Conservation (phyloP, 441 rosid genomes). For the Croton laevigatus region DNA sequence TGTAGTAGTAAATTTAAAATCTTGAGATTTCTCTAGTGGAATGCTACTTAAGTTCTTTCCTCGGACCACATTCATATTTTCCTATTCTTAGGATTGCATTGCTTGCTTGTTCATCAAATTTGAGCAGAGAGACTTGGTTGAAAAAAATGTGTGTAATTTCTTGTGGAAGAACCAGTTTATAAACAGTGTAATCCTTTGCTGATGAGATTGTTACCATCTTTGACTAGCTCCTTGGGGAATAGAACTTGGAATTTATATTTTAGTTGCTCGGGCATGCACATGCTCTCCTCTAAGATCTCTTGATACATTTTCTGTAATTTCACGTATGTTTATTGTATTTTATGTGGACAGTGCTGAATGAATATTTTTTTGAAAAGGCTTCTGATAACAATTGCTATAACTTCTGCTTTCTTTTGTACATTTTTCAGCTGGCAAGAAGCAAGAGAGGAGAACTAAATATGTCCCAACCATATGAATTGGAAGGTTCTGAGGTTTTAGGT, state of each 20-base stretch:
- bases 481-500: conserved; percentile 86
- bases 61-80: not conserved
- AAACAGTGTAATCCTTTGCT: not conserved
- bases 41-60: not conserved
- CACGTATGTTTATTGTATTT: not conserved
- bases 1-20: not conserved
- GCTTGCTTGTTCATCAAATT: not conserved
- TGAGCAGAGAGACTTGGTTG: not conserved
- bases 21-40: not conserved
- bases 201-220: not conserved
- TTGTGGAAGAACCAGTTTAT: not conserved
- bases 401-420: conserved; percentile 6
- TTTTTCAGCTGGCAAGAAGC: conserved; percentile 58
- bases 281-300: not conserved
- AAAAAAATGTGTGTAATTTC: not conserved
- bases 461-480: conserved; percentile 60
- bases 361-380: not conserved
- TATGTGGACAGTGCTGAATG: not conserved
- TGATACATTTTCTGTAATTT: not conserved
- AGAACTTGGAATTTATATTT: not conserved
- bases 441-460: conserved; percentile 52
- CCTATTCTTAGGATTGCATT: not conserved
- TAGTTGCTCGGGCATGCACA: not conserved
- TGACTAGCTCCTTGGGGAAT: not conserved
- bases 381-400: conserved; percentile 15